These are phyloP conservation scores for Phialocephala subalpina DNA, from an alignment of 2,329 filamentous ascomycete genomes.

Conservation along the genomic window DNA sequence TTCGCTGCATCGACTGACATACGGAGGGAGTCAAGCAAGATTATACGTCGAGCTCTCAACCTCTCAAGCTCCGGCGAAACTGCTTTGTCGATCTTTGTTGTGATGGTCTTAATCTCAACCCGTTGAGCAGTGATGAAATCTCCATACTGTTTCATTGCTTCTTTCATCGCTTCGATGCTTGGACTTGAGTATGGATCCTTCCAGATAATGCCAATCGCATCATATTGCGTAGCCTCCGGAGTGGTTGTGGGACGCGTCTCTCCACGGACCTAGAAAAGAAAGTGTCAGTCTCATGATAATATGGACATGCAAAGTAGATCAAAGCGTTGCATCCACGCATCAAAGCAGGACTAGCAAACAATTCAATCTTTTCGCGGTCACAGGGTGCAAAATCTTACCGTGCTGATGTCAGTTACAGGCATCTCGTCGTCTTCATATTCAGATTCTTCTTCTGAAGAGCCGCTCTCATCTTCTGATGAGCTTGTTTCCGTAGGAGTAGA, in stretches of 20 bases:
- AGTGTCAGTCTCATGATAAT: constrained; percentile 13
- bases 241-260: constrained; percentile 49
- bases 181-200: constrained; percentile 46
- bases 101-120: constrained; percentile 40
- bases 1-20: constrained; percentile 61
- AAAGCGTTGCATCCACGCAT: not conserved
- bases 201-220: constrained; percentile 60
- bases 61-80: constrained; percentile 43
- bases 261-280: constrained; percentile 38
- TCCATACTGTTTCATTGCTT: constrained; percentile 43
- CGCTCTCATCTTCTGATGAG: constrained; percentile 43
- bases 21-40: constrained; percentile 58
- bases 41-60: constrained; percentile 51
- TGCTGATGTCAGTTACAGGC: constrained; percentile 38
- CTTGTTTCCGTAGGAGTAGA: constrained; percentile 41
- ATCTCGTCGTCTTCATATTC: constrained; percentile 45
- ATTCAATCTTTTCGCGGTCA: not conserved
- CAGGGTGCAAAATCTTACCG: constrained; percentile 35
- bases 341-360: not conserved
- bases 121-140: constrained; percentile 42
- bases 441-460: constrained; percentile 43
- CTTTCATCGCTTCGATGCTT: constrained; percentile 38
- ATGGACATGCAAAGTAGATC: not conserved
- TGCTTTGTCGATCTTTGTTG: constrained; percentile 39
- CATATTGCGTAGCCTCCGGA: constrained; percentile 60